A percentile compares a stretch with the other conserved stretches of the same genome.
Evolutionary conservation across 352 stramenopile species (phyloP).

Genomic region (Phytopythium mirpurense): DNA sequence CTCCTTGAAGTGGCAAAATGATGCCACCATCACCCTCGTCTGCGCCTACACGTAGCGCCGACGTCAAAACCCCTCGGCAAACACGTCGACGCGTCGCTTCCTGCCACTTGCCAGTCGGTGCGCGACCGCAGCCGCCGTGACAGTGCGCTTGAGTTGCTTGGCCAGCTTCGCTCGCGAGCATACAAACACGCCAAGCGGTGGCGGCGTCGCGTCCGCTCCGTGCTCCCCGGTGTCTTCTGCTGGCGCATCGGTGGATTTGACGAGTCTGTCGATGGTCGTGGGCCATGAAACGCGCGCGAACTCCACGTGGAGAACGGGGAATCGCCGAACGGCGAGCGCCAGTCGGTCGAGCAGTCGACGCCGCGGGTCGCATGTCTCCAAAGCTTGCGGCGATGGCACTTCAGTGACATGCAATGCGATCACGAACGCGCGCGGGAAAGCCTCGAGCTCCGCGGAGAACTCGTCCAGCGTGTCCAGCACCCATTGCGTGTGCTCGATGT

Average conservation of each 20-base stretch:
- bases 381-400: too few species aligned
- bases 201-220: background rate
- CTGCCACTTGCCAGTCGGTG: background rate
- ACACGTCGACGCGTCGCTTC: constrained; percentile 14
- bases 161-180: constrained; percentile 17
- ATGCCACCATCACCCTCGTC: too few species aligned
- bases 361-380: too few species aligned
- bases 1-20: too few species aligned
- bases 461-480: constrained; percentile 15
- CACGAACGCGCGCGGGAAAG: background rate
- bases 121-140: background rate
- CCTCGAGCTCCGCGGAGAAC: constrained; percentile 20
- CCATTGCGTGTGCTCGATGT: constrained; percentile 14
- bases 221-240: constrained; percentile 9
- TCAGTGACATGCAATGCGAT: background rate
- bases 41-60: too few species aligned
- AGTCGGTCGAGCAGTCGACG: background rate
- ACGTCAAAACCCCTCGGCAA: constrained; percentile 25
- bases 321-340: background rate
- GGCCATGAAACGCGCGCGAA: background rate
- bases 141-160: constrained; percentile 18
- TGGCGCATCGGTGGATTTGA: background rate
- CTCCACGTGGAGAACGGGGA: constrained; percentile 4
- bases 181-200: constrained; percentile 16
- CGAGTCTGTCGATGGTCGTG: background rate